Conservation (phyloP, 768 basidiomycete species). For the Termitomyces sp. region DNA sequence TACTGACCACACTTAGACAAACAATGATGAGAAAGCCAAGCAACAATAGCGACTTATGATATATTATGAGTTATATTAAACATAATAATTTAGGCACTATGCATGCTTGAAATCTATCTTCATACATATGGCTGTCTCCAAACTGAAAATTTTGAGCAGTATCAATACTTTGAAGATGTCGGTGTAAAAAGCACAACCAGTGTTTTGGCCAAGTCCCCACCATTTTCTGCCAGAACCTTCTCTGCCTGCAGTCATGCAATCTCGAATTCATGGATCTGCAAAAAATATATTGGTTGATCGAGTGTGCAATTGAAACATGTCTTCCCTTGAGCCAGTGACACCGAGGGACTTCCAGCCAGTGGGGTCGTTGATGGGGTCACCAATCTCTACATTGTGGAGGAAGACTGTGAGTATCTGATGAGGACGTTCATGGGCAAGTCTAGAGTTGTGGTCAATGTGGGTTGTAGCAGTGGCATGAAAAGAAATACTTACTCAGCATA, state of each 20-base stretch:
- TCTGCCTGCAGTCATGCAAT: slow-evolving; percentile 57
- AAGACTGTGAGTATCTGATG: slow-evolving; percentile 75
- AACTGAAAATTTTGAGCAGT: no score
- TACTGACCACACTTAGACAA: no score
- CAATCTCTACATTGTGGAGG: slow-evolving; percentile 68
- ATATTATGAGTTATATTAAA: no score
- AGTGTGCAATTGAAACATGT: slow-evolving; percentile 7
- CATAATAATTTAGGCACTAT: no score
- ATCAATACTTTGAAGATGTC: no score
- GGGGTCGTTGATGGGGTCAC: slow-evolving; percentile 55
- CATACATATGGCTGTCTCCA: no score
- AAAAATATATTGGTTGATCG: background rate
- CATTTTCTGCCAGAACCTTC: slow-evolving; percentile 48
- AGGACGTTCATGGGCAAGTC: slow-evolving; percentile 65
- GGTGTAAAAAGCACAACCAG: slow-evolving; percentile 39
- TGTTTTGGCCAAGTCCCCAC: slow-evolving; percentile 50
- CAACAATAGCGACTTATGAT: no score
- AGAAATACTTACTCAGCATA: slow-evolving; percentile 57
- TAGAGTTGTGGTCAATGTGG: slow-evolving; percentile 10
- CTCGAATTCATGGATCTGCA: slow-evolving; percentile 63
- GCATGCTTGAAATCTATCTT: no score
- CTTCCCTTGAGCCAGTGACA: slow-evolving; percentile 19
- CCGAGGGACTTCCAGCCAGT: slow-evolving; percentile 46
- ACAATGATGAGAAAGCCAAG: no score
- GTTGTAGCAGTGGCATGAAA: background rate